Evolutionary conservation across 768 basidiomycete genomes (phyloP).

Genomic region (Boletus fagicola): DNA sequence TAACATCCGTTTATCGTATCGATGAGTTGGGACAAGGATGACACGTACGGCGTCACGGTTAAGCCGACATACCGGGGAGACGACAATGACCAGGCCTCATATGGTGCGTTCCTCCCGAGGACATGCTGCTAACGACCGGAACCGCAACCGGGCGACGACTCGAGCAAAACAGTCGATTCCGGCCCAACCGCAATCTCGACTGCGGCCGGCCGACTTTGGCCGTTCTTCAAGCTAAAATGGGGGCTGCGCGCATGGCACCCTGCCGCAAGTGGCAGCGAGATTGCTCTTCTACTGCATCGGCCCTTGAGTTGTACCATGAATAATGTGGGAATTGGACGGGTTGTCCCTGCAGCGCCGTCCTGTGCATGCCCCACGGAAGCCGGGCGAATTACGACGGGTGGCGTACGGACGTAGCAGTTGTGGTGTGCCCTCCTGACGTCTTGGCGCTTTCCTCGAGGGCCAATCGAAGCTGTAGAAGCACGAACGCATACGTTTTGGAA

Average conservation of each 20-base stretch:
- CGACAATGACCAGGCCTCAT: constrained; percentile 1
- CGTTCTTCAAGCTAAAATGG: neutral
- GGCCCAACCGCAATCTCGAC: constrained; percentile 2
- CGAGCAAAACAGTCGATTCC: constrained; percentile 9
- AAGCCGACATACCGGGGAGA: constrained; percentile 8
- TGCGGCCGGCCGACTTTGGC: constrained; percentile 5
- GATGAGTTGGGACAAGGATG: constrained; percentile 2
- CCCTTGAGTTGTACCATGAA: neutral
- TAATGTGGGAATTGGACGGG: constrained; percentile 1
- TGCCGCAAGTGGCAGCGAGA: constrained; percentile 10
- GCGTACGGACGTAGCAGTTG: constrained; percentile 2
- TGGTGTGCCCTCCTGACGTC: constrained; percentile 6
- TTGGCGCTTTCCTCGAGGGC: constrained; percentile 18
- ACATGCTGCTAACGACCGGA: constrained; percentile 6
- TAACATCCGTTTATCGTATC: constrained; percentile 13
- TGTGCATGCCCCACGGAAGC: constrained; percentile 12
- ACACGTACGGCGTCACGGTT: constrained; percentile 1
- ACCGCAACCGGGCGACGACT: constrained; percentile 5
- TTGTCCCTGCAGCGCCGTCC: constrained; percentile 7
- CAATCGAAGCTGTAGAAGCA: constrained; percentile 23
- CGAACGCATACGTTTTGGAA: constrained; percentile 9
- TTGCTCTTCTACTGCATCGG: neutral
- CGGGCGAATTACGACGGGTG: constrained; percentile 11
- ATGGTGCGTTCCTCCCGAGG: neutral
- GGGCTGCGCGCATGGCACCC: neutral